These are phyloP conservation scores for Mortierella sp. DNA, from an alignment of 371 early-diverging fungal species.

Conservation along the genomic window DNA sequence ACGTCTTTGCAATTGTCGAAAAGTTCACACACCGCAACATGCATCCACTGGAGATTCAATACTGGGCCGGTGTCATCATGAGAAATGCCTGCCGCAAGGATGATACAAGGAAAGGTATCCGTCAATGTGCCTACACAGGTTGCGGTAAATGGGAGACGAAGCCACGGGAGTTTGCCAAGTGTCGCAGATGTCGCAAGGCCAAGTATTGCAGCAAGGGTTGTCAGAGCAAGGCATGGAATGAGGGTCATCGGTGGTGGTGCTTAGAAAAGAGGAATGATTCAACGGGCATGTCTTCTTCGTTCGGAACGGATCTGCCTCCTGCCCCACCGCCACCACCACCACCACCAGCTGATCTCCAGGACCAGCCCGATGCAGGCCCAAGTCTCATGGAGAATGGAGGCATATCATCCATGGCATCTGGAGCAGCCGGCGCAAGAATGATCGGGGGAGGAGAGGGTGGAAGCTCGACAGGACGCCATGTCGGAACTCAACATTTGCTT, in stretches of 20 bases:
- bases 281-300: constrained; percentile 46
- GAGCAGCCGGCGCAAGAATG: constrained; percentile 35
- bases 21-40: constrained; percentile 71
- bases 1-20: constrained; percentile 82
- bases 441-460: constrained; percentile 45
- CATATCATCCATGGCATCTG: constrained; percentile 31
- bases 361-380: constrained; percentile 29
- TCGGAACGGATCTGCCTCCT: constrained; percentile 45
- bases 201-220: constrained; percentile 82
- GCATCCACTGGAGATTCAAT: constrained; percentile 74
- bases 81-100: constrained; percentile 84
- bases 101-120: constrained; percentile 73
- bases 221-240: constrained; percentile 81
- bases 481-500: constrained; percentile 3
- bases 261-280: constrained; percentile 65
- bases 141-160: constrained; percentile 82
- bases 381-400: constrained; percentile 37
- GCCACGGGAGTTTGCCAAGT: constrained; percentile 84
- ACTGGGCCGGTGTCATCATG: constrained; percentile 86
- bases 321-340: constrained; percentile 53
- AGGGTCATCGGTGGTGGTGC: constrained; percentile 86
- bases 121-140: constrained; percentile 80
- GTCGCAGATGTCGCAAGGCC: constrained; percentile 83
- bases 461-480: constrained; percentile 17
- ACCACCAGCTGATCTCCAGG: constrained; percentile 51